A percentile compares a stretch with the other conserved stretches of the same genome.
Evolutionary conservation across 1,284 basidiomycete genomes (phyloP).

Genomic region (Abortiporus biennis): DNA sequence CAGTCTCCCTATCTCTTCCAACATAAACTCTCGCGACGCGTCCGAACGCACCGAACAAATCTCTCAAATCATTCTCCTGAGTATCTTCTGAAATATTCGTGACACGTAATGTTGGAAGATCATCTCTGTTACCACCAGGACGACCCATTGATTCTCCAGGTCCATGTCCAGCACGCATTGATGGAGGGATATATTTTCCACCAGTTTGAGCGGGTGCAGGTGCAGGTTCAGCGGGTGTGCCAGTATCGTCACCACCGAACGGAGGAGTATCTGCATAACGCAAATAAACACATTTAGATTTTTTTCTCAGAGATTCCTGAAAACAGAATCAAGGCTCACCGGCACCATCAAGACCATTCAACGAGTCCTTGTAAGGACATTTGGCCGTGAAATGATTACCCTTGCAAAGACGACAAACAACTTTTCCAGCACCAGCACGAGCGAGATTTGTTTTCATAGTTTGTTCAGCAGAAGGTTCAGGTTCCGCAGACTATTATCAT

Average conservation of each 20-base stretch:
- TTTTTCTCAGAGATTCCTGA: slow-evolving; percentile 7
- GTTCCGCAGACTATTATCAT: slow-evolving; percentile 41
- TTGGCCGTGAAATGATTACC: slow-evolving; percentile 98
- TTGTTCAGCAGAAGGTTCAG: slow-evolving; percentile 69
- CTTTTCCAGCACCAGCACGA: slow-evolving; percentile 78
- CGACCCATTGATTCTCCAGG: slow-evolving; percentile 81
- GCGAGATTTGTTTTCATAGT: slow-evolving; percentile 66
- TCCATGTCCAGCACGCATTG: slow-evolving; percentile 74
- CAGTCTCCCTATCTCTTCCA: slow-evolving; percentile 93
- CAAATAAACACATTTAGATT: slow-evolving; percentile 4
- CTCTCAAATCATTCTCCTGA: slow-evolving; percentile 90
- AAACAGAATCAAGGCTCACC: slow-evolving; percentile 29
- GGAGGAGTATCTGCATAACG: slow-evolving; percentile 35
- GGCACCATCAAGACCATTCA: slow-evolving; percentile 68
- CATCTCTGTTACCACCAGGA: slow-evolving; percentile 63
- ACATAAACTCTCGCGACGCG: slow-evolving; percentile 89
- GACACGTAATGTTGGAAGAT: slow-evolving; percentile 94
- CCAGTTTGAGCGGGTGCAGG: slow-evolving; percentile 33
- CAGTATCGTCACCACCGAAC: slow-evolving; percentile 47
- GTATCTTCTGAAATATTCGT: slow-evolving; percentile 97
- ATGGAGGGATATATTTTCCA: slow-evolving; percentile 93
- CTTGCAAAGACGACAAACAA: slow-evolving; percentile 92
- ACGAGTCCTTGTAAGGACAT: slow-evolving; percentile 97
- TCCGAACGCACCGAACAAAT: slow-evolving; percentile 83
- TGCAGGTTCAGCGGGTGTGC: slow-evolving; percentile 33